Conservation (phyloP, 805 yeast species). For the Candida succiphila region DNA sequence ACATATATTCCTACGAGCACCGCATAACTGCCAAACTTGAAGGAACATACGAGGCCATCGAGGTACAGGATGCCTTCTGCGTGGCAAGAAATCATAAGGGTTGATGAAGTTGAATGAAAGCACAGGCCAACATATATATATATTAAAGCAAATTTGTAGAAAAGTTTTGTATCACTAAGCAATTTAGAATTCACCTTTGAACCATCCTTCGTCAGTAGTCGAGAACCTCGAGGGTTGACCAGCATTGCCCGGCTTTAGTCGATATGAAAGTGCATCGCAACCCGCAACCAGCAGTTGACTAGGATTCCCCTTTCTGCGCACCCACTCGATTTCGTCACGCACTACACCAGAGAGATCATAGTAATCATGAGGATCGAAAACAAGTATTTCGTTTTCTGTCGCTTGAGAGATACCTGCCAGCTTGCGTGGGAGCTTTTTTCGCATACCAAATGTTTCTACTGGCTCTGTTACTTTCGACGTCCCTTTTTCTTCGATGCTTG, state of each 20-base stretch:
- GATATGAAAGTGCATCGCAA: neutral
- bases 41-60: conserved; percentile 91
- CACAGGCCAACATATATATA: too few relatives aligned
- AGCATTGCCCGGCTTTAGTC: too few relatives aligned
- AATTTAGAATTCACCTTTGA: too few relatives aligned
- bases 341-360: too few relatives aligned
- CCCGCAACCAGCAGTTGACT: neutral
- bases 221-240: too few relatives aligned
- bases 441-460: neutral
- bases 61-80: conserved; percentile 82
- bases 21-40: conserved; percentile 71
- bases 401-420: neutral
- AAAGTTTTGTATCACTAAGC: too few relatives aligned
- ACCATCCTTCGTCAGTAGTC: too few relatives aligned
- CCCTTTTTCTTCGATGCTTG: neutral
- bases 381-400: conserved; percentile 1
- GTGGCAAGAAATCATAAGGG: conserved; percentile 21
- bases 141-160: too few relatives aligned
- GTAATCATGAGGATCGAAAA: too few relatives aligned
- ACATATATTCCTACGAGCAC: conserved; percentile 61
- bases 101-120: neutral
- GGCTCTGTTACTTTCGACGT: neutral
- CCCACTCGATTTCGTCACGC: neutral
- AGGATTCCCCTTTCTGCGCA: neutral
- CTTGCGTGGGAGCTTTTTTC: neutral